Evolutionary conservation across 192 early-diverging fungal genomes (phyloP), one percentile per base, ranked within the genome.

Genomic region (Backusella luteola): DNA sequence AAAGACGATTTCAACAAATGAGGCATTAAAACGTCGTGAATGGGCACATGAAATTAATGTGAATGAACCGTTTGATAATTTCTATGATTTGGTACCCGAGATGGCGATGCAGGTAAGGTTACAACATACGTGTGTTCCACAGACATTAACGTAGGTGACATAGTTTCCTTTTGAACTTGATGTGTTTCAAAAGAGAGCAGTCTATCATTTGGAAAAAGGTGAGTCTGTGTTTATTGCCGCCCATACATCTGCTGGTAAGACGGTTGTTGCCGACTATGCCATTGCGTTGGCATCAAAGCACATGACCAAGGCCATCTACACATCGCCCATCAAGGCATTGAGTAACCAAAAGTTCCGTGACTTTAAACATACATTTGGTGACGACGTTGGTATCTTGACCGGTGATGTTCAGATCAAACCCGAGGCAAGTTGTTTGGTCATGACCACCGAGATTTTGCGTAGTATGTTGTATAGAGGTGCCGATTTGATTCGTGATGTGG

Each of bases 271-370:
- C 2, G 98, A 99, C 84, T 98, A 99, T 79, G 98, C 98, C 1
- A 96, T 99, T 73, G 95, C 96, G 0, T 82, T 98, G 67, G 93
- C 95, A 29, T 87, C 91, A 80, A 94, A 96, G 82, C 96, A 99
- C 77, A 96, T 97, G 95, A 98, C 96, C 26, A 90, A 93, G 39
- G 91, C 96, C 42, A 96, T 99, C 74, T 99, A 99, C 82, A 99
- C 98, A 3, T 97, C 96, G 46, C 98, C 98, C 15, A 99, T 99
- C 86, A 99, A 99, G 84, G 98, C 98, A 11, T 87, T 99, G 32
- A 95, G 94, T 19, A 99, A 99, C 78, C 98, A 99, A 88, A 99
- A 99, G 86, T 99, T 96, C 80, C 89, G 94, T 66, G 98, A 99
- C 81, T 99, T 99, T 83, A 89, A 90, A 69, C 80, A 88, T 15